Percentiles rank a stretch among this genome's conserved stretches.
Evolutionary conservation across 2,329 filamentous ascomycete genomes (phyloP).

Genomic region (Calonectria multiphialidica): DNA sequence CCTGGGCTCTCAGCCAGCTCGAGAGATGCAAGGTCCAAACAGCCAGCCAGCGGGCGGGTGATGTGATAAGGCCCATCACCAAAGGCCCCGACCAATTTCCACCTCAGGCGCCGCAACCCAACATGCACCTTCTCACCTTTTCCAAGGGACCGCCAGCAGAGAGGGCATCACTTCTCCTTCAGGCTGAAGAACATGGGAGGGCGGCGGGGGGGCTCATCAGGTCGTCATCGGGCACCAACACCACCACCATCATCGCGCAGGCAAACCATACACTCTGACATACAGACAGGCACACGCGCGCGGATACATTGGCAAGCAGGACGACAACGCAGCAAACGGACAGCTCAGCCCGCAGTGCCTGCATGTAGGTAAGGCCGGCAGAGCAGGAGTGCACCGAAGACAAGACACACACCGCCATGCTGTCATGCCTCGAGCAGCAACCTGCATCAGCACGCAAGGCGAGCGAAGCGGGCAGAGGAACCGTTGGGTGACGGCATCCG

Average conservation of each 20-base stretch:
- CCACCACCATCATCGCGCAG: constrained; percentile 33
- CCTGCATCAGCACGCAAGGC: constrained; percentile 37
- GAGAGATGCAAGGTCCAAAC: background rate
- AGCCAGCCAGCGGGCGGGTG: background rate
- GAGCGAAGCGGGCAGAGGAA: constrained; percentile 42
- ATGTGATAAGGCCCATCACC: background rate
- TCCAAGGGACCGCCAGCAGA: background rate
- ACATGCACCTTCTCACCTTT: background rate
- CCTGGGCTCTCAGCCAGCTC: background rate
- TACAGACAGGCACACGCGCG: constrained; percentile 21
- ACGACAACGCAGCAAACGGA: constrained; percentile 43
- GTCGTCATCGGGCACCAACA: constrained; percentile 47
- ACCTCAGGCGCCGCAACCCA: background rate
- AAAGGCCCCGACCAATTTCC: constrained; percentile 11
- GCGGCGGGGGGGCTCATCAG: constrained; percentile 31
- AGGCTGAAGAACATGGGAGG: constrained; percentile 26
- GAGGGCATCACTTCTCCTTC: constrained; percentile 21
- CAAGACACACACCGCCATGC: constrained; percentile 40
- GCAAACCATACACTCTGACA: constrained; percentile 14
- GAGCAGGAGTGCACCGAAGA: constrained; percentile 30
- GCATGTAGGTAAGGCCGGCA: constrained; percentile 35
- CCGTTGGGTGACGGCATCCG: constrained; percentile 42
- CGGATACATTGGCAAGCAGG: constrained; percentile 33
- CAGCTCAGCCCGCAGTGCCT: constrained; percentile 45
- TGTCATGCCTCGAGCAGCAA: constrained; percentile 36